These are phyloP conservation scores for Breviolum minutum DNA, from an alignment of 73 alveolate genomes.

Conservation along the genomic window DNA sequence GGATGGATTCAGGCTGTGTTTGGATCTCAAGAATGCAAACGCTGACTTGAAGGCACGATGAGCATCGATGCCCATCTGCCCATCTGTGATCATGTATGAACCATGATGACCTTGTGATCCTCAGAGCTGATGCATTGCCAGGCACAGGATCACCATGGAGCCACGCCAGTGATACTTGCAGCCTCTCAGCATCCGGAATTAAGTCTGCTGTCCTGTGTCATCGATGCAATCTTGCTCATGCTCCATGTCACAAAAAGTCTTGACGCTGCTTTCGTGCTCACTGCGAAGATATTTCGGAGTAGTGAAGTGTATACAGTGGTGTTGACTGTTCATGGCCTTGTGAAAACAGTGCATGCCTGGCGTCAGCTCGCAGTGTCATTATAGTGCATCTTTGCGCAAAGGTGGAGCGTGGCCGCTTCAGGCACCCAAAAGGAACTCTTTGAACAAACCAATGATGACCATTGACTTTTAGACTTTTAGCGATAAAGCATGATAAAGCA, in stretches of 20 bases:
- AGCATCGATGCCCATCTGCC: too few species aligned
- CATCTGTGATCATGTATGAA: too few species aligned
- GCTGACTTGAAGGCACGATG: constrained; percentile 67
- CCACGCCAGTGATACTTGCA: constrained; percentile 70
- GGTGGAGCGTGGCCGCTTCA: constrained; percentile 87
- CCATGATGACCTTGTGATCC: too few species aligned
- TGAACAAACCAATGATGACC: background rate
- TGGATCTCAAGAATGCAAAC: constrained; percentile 7
- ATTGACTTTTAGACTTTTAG: background rate
- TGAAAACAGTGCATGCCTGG: background rate
- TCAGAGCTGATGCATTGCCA: background rate
- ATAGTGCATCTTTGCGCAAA: background rate
- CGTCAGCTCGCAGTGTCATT: too few species aligned
- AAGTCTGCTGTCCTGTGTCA: too few species aligned
- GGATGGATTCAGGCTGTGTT: constrained; percentile 18
- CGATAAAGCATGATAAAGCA: background rate
- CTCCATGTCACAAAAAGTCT: too few species aligned
- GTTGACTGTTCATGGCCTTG: background rate
- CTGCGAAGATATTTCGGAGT: too few species aligned
- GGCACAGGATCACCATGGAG: constrained; percentile 24
- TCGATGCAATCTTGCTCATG: too few species aligned
- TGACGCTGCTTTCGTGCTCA: too few species aligned
- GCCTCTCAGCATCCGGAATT: background rate
- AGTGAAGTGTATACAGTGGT: too few species aligned
- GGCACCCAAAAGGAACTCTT: background rate